Evolutionary conservation across 148 eudicot species (phyloP).

Genomic region (Nepenthes mirabilis): DNA sequence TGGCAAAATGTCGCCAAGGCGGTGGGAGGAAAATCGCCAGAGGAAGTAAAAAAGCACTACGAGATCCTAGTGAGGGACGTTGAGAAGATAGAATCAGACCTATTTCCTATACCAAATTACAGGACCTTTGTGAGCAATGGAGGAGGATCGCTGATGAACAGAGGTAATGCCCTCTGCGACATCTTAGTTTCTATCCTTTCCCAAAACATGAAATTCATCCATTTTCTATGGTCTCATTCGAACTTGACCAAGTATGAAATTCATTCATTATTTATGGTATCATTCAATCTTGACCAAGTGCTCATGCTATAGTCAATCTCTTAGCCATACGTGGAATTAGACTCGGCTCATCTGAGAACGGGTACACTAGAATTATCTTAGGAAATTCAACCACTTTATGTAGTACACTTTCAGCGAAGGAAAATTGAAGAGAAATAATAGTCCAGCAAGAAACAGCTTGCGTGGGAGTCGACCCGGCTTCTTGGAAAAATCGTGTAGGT

Average conservation of each 20-base stretch:
- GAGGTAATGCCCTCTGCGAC: conserved; percentile 11
- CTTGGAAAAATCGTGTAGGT: too few relatives aligned
- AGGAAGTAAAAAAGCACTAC: conserved; percentile 42
- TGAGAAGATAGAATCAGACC: conserved; percentile 28
- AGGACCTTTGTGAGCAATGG: conserved; percentile 11
- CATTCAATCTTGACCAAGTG: too few relatives aligned
- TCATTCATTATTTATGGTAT: background rate
- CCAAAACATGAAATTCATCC: background rate
- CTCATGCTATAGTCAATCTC: too few relatives aligned
- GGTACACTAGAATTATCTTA: too few relatives aligned
- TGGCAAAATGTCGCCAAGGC: conserved; percentile 41
- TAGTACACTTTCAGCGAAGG: too few relatives aligned
- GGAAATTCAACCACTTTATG: too few relatives aligned
- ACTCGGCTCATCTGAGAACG: too few relatives aligned
- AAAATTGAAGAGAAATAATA: too few relatives aligned
- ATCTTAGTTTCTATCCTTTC: background rate
- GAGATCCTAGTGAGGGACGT: conserved; percentile 33
- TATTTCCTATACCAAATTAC: conserved; percentile 37
- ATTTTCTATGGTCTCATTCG: background rate
- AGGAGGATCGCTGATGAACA: conserved; percentile 19
- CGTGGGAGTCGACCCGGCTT: too few relatives aligned
- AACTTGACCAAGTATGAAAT: background rate
- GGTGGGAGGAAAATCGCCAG: conserved; percentile 36
- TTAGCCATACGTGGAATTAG: too few relatives aligned
- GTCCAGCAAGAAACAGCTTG: too few relatives aligned